Conservation (phyloP, 1,284 basidiomycete genomes). For the Neotropicomus parvogracilis region DNA sequence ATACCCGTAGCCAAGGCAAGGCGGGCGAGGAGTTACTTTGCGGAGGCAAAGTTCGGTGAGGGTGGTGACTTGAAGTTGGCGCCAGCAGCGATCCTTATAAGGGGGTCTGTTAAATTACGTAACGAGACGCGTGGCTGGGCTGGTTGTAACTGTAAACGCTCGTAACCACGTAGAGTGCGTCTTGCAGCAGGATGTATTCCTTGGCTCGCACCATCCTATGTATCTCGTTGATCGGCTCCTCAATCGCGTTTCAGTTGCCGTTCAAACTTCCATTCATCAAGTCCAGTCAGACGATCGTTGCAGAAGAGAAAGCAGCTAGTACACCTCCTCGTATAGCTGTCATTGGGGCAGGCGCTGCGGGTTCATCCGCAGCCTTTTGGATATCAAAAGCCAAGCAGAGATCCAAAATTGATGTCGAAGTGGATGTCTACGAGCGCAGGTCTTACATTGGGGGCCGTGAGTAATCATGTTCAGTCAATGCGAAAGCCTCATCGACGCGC, state of each 20-base stretch:
- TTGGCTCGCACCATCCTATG: conserved; percentile 18
- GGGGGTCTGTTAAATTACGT: conserved; percentile 13
- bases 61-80: conserved; percentile 16
- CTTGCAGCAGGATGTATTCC: conserved; percentile 22
- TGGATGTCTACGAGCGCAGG: conserved; percentile 81
- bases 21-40: conserved; percentile 44
- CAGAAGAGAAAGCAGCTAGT: conserved; percentile 18
- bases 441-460: conserved; percentile 80
- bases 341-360: conserved; percentile 85
- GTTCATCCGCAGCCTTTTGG: conserved; percentile 85
- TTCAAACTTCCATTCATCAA: conserved; percentile 49
- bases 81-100: neutral
- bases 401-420: conserved; percentile 61
- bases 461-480: conserved; percentile 33
- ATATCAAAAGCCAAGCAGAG: conserved; percentile 71
- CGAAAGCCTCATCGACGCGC: conserved; percentile 1
- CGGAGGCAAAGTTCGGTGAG: conserved; percentile 38
- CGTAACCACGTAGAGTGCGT: no score
- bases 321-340: conserved; percentile 61
- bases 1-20: conserved; percentile 48
- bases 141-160: neutral
- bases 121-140: no score
- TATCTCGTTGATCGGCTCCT: conserved; percentile 35
- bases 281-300: conserved; percentile 29
- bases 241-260: conserved; percentile 52